phyloP scores from a whole-genome alignment of 2,329 filamentous ascomycete species.

The Cladosporium sp. region DNA sequence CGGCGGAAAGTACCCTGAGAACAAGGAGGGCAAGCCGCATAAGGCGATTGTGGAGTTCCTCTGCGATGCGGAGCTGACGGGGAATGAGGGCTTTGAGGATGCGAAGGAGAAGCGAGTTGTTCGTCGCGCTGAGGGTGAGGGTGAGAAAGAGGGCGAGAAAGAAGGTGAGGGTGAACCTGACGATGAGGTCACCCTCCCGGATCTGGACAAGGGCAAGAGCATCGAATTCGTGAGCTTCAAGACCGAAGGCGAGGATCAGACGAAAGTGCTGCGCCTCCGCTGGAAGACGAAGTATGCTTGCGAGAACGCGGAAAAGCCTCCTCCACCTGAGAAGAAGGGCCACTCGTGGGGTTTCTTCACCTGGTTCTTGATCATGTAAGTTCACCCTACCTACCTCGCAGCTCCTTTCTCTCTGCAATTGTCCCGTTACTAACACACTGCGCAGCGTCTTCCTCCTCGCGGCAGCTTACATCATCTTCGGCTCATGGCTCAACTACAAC shows the following conservation, averaged over 20 bases:
- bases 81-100: conserved; percentile 66
- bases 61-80: conserved; percentile 69
- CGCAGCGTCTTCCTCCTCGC: conserved; percentile 75
- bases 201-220: conserved; percentile 55
- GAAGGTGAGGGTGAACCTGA: conserved; percentile 31
- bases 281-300: conserved; percentile 91
- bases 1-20: conserved; percentile 52
- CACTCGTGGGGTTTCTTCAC: conserved; percentile 92
- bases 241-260: conserved; percentile 50
- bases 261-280: conserved; percentile 66
- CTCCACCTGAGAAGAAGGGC: conserved; percentile 36
- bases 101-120: conserved; percentile 44
- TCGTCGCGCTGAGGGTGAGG: conserved; percentile 19
- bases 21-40: conserved; percentile 54
- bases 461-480: conserved; percentile 92
- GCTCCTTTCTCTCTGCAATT: no score
- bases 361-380: conserved; percentile 92
- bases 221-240: conserved; percentile 75
- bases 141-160: conserved; percentile 33
- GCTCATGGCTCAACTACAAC: conserved; percentile 98
- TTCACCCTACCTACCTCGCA: not conserved
- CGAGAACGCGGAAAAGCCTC: conserved; percentile 49
- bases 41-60: conserved; percentile 80
- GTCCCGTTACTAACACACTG: conserved; percentile 8
- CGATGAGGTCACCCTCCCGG: conserved; percentile 26